Evolutionary conservation across 225 moss, liverwort and hornwort species (phyloP).

Genomic region (Bryoerythrophyllum caledonicum): DNA sequence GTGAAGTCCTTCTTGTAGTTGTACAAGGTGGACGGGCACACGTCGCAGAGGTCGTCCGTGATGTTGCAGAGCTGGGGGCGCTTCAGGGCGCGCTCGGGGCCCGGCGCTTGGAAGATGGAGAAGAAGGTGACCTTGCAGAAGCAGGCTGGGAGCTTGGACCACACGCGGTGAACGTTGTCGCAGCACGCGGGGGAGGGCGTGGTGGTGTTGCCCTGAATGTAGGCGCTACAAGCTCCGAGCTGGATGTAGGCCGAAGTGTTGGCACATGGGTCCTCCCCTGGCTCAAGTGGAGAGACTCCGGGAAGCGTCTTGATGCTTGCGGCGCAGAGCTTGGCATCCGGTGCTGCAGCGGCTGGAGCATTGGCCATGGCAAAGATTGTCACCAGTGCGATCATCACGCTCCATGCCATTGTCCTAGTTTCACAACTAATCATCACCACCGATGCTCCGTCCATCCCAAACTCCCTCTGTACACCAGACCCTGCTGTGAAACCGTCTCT

Average conservation of each 20-base stretch:
- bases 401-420: slow-evolving; percentile 12
- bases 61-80: slow-evolving; percentile 28
- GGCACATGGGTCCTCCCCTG: slow-evolving; percentile 18
- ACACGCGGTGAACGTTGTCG: background rate
- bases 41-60: slow-evolving; percentile 31
- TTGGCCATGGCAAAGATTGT: slow-evolving; percentile 6
- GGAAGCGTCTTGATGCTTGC: slow-evolving; percentile 11
- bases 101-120: slow-evolving; percentile 8
- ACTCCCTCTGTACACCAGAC: background rate
- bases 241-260: slow-evolving; percentile 9
- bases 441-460: background rate
- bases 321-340: slow-evolving; percentile 27
- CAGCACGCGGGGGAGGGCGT: slow-evolving; percentile 33
- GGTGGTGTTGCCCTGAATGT: slow-evolving; percentile 10
- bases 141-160: slow-evolving; percentile 18
- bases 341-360: slow-evolving; percentile 1
- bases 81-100: slow-evolving; percentile 1
- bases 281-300: background rate
- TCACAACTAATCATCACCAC: background rate
- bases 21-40: slow-evolving; percentile 19
- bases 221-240: slow-evolving; percentile 22
- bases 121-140: slow-evolving; percentile 55
- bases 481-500: background rate
- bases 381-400: slow-evolving; percentile 6
- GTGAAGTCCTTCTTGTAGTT: background rate